phyloP scores from a whole-genome alignment of 1,284 basidiomycete species.

The Moesziomyces sp. region DNA sequence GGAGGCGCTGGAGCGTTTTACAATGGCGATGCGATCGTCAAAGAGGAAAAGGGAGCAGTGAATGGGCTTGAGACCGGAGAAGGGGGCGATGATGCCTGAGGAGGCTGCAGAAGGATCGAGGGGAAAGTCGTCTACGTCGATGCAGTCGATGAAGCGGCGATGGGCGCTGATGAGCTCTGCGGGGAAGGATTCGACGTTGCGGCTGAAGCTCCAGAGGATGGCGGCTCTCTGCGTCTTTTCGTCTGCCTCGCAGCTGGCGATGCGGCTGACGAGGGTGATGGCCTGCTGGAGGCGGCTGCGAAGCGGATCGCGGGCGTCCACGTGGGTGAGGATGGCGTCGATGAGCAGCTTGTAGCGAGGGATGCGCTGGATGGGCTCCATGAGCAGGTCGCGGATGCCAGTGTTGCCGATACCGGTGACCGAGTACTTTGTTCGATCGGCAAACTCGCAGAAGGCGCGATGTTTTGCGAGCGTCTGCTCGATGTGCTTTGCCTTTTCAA shows the following conservation, averaged over 20 bases:
- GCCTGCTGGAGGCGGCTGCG: slow-evolving; percentile 80
- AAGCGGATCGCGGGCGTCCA: slow-evolving; percentile 66
- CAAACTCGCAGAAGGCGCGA: slow-evolving; percentile 81
- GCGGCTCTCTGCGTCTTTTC: slow-evolving; percentile 89
- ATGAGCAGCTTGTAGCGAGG: slow-evolving; percentile 94
- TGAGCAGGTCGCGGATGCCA: slow-evolving; percentile 88
- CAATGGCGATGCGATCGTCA: slow-evolving; percentile 91
- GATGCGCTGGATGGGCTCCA: slow-evolving; percentile 99
- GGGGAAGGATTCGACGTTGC: slow-evolving; percentile 90
- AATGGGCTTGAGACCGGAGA: slow-evolving; percentile 68
- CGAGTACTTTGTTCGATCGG: slow-evolving; percentile 82
- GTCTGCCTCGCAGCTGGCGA: slow-evolving; percentile 91
- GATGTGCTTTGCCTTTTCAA: slow-evolving; percentile 90
- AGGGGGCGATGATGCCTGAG: slow-evolving; percentile 21
- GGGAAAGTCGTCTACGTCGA: slow-evolving; percentile 85
- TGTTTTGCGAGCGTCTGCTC: slow-evolving; percentile 84
- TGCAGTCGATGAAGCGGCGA: slow-evolving; percentile 87
- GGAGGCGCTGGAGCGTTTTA: slow-evolving; percentile 81
- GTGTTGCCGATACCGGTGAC: slow-evolving; percentile 79
- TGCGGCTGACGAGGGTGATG: slow-evolving; percentile 85
- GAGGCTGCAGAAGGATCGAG: slow-evolving; percentile 29
- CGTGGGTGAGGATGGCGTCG: slow-evolving; percentile 70
- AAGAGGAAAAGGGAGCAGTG: slow-evolving; percentile 93
- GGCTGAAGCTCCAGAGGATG: slow-evolving; percentile 84
- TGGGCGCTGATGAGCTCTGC: slow-evolving; percentile 73